Conservation (phyloP, 106 monocot species). For the Apostasia ramifera region DNA sequence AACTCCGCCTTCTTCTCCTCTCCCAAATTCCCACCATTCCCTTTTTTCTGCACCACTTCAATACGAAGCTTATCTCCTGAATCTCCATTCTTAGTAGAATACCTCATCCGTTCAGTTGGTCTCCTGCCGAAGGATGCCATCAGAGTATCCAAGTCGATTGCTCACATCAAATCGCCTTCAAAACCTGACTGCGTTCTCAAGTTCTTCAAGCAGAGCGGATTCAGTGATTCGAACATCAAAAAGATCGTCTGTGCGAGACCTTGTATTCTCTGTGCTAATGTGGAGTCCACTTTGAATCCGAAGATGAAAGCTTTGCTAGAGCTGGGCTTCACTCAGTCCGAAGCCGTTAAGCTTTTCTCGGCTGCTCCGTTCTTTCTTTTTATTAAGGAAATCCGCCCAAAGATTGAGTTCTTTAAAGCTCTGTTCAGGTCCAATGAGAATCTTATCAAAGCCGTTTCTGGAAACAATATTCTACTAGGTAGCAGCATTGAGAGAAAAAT, state of each 20-base stretch:
- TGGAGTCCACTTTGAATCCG: conserved; percentile 24
- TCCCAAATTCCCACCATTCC: not conserved
- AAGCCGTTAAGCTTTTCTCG: conserved; percentile 1
- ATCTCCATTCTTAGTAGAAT: conserved; percentile 5
- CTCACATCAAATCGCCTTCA: conserved; percentile 15
- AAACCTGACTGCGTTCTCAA: conserved; percentile 17
- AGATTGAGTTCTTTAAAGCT: conserved; percentile 1
- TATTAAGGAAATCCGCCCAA: too few species aligned
- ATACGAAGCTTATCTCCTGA: not conserved
- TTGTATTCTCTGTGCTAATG: conserved; percentile 6
- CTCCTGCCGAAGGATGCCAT: conserved; percentile 14
- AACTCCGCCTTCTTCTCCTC: not conserved
- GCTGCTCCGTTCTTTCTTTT: not conserved
- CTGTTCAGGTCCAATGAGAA: not conserved
- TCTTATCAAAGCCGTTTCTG: not conserved
- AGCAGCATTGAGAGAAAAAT: not conserved
- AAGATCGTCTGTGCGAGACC: not conserved
- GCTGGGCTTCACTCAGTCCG: conserved; percentile 8
- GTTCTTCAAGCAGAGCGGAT: conserved; percentile 2
- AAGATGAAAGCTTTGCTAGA: conserved; percentile 5
- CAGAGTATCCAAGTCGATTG: not conserved
- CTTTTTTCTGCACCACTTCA: not conserved
- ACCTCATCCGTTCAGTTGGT: conserved; percentile 19
- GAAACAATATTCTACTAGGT: not conserved
- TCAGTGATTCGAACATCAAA: conserved; percentile 9